phyloP scores from a whole-genome alignment of 805 yeast species.

The Metschnikowia drakensbergensis region DNA sequence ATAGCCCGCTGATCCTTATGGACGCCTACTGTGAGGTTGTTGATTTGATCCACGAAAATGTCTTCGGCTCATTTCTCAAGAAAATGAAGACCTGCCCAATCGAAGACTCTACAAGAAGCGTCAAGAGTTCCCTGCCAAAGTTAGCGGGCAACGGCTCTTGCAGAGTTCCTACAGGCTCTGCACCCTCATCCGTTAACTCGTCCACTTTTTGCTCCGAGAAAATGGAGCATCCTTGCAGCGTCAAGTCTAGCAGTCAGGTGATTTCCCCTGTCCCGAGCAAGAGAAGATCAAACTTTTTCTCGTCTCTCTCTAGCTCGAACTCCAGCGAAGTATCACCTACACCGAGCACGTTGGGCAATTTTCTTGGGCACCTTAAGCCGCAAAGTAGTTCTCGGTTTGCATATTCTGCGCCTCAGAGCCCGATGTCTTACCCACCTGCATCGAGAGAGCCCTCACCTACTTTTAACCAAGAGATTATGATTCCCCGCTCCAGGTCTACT shows the following conservation, averaged over 20 bases:
- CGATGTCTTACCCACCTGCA: constrained; percentile 7
- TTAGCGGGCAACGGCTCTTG: background rate
- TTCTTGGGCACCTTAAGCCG: constrained; percentile 9
- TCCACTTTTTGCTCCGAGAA: background rate
- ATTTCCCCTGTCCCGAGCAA: constrained; percentile 14
- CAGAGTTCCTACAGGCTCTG: background rate
- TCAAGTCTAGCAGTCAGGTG: background rate
- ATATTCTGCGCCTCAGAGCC: constrained; percentile 15
- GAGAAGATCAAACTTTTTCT: constrained; percentile 10
- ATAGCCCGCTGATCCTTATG: constrained; percentile 25
- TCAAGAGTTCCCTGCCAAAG: background rate
- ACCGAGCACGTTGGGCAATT: constrained; percentile 6
- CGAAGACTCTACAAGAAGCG: background rate
- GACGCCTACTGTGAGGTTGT: constrained; percentile 31
- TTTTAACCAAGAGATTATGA: constrained; percentile 4
- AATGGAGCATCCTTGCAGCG: background rate
- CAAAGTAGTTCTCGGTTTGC: constrained; percentile 13
- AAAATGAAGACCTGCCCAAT: background rate
- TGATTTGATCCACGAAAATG: constrained; percentile 35
- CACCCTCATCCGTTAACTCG: background rate
- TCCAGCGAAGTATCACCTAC: constrained; percentile 12
- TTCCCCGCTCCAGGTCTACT: constrained; percentile 10
- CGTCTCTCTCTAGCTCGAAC: constrained; percentile 7
- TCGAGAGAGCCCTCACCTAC: constrained; percentile 8
- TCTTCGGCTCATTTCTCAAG: constrained; percentile 19